These are phyloP conservation scores for Russula olivacea DNA, from an alignment of 768 basidiomycete genomes.

Conservation along the genomic window DNA sequence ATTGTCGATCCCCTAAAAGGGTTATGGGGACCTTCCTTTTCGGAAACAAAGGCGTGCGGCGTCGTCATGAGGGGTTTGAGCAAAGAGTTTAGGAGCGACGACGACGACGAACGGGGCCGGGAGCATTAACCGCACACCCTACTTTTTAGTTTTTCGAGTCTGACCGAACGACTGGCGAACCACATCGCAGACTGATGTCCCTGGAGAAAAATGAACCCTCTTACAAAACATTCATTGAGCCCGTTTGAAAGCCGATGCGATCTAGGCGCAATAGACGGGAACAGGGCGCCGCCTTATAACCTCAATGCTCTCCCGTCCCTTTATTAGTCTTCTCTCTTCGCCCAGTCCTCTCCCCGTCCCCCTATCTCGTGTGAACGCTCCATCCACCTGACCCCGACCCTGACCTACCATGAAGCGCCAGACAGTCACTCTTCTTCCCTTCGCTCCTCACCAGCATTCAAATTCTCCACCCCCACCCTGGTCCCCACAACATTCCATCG, in stretches of 20 bases:
- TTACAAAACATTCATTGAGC: too few species aligned
- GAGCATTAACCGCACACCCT: not conserved
- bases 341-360: not conserved
- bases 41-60: not conserved
- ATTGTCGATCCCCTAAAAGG: not conserved
- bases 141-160: not conserved
- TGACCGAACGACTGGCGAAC: not conserved
- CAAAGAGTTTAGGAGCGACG: too few species aligned
- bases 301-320: not conserved
- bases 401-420: constrained; percentile 6
- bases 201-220: not conserved
- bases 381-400: not conserved
- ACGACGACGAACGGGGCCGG: too few species aligned
- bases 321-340: not conserved
- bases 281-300: constrained; percentile 6
- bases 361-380: not conserved
- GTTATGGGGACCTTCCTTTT: not conserved
- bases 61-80: not conserved
- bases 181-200: not conserved
- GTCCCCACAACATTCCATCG: not conserved
- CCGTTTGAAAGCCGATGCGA: not conserved
- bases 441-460: constrained; percentile 11
- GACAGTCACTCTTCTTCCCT: constrained; percentile 20
- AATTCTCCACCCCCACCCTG: not conserved
- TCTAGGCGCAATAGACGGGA: not conserved